Percentiles rank a stretch among this genome's conserved stretches.
Conservation (phyloP, 2,329 filamentous ascomycete genomes). For the Claviceps lovelessii region DNA sequence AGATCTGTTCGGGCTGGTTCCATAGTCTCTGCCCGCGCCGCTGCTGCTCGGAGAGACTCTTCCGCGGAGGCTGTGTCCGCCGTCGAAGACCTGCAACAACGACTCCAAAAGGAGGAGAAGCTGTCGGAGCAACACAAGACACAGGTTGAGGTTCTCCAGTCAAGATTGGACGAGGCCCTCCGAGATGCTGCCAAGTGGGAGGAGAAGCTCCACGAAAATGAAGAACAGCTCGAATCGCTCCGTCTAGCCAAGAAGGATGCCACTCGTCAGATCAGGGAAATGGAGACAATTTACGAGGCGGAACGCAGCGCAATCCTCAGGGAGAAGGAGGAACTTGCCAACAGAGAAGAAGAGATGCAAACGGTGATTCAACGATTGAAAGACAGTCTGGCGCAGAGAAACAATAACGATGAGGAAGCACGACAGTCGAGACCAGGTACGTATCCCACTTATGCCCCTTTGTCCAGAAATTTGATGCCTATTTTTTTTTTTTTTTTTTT, state of each 20-base stretch:
- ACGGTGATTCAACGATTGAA: slow-evolving; percentile 81
- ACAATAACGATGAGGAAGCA: slow-evolving; percentile 41
- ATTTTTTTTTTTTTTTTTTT: slow-evolving; percentile 1
- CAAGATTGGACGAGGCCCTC: slow-evolving; percentile 70
- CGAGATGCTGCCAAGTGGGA: slow-evolving; percentile 77
- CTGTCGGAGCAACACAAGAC: slow-evolving; percentile 68
- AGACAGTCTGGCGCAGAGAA: slow-evolving; percentile 69
- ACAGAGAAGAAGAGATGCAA: slow-evolving; percentile 81
- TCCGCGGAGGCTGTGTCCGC: slow-evolving; percentile 65
- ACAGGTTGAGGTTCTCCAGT: slow-evolving; percentile 71
- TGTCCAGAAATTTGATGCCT: neutral
- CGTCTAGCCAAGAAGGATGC: slow-evolving; percentile 76
- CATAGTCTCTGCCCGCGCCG: slow-evolving; percentile 61
- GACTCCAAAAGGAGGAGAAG: slow-evolving; percentile 66
- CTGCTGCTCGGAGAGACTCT: slow-evolving; percentile 44
- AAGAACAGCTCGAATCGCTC: slow-evolving; percentile 67
- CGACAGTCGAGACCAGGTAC: slow-evolving; percentile 44
- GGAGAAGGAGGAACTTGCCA: slow-evolving; percentile 79
- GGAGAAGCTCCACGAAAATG: slow-evolving; percentile 73
- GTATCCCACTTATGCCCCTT: slow-evolving; percentile 10
- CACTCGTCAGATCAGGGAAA: slow-evolving; percentile 70
- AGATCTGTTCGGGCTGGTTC: slow-evolving; percentile 50
- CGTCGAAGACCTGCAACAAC: slow-evolving; percentile 72
- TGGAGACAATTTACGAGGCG: slow-evolving; percentile 84
- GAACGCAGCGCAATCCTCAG: slow-evolving; percentile 77